Conservation (phyloP, 345 rosid genomes). For the Eutrema yunnanense region DNA sequence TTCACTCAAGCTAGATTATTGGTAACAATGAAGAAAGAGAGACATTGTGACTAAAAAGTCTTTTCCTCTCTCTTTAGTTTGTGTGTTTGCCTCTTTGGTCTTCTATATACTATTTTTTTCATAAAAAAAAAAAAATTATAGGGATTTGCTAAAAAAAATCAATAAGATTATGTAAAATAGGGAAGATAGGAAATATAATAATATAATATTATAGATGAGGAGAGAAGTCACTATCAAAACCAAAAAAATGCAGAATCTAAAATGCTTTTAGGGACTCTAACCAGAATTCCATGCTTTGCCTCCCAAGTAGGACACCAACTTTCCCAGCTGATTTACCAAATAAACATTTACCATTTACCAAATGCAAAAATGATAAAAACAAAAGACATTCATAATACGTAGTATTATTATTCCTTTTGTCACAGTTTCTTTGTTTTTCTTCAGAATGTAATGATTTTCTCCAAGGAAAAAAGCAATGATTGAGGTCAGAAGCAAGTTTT, state of each 20-base stretch:
- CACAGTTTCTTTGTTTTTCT: conserved; percentile 4
- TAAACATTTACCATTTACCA: conserved; percentile 19
- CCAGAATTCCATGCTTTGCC: conserved; percentile 31
- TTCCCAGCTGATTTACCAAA: conserved; percentile 26
- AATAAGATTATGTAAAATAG: neutral
- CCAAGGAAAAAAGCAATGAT: conserved; percentile 15
- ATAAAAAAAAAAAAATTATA: no score
- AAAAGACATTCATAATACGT: neutral
- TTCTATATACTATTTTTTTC: neutral
- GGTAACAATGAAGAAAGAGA: neutral
- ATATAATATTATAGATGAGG: conserved; percentile 16
- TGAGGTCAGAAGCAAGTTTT: conserved; percentile 26
- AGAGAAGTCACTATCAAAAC: conserved; percentile 25
- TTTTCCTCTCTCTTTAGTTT: neutral
- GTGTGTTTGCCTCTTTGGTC: neutral
- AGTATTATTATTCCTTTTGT: conserved; percentile 17
- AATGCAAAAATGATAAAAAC: neutral
- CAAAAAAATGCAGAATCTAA: conserved; percentile 12
- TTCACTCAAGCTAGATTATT: neutral
- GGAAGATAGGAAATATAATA: neutral
- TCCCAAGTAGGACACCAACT: conserved; percentile 33
- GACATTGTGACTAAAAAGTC: no score
- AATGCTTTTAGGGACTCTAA: conserved; percentile 21
- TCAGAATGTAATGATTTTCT: conserved; percentile 27
- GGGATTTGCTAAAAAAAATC: neutral